phyloP scores from a whole-genome alignment of 1,284 basidiomycete genomes.

The Cystobasidiaceae sp. region DNA sequence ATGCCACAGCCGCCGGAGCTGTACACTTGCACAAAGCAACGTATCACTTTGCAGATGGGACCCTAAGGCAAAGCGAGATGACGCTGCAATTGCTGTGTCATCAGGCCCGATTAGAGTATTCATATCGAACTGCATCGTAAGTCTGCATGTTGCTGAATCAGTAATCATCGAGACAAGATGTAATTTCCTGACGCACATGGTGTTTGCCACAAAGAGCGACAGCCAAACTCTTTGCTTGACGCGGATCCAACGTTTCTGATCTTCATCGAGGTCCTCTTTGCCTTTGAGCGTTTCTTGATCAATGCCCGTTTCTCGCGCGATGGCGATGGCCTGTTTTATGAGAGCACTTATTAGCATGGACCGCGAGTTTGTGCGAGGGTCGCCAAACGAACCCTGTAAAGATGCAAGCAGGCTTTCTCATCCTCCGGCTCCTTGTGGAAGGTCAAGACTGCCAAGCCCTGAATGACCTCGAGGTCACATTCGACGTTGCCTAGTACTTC shows the following conservation, averaged over 20 bases:
- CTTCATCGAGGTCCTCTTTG: background rate
- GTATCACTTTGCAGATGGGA: conserved; percentile 17
- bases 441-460: conserved; percentile 18
- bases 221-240: conserved; percentile 23
- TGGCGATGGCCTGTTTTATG: conserved; percentile 25
- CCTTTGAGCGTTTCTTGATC: conserved; percentile 9
- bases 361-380: too few species aligned
- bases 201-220: conserved; percentile 25
- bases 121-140: conserved; percentile 32
- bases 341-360: too few species aligned
- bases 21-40: conserved; percentile 4
- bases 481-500: conserved; percentile 22
- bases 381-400: conserved; percentile 8
- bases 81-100: conserved; percentile 20
- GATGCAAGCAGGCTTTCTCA: conserved; percentile 26
- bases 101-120: conserved; percentile 27
- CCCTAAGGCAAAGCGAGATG: conserved; percentile 20
- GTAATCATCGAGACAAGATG: background rate
- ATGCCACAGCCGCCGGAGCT: conserved; percentile 23
- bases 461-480: conserved; percentile 12
- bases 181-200: conserved; percentile 17
- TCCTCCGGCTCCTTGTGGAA: conserved; percentile 29
- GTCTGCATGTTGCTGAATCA: background rate
- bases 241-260: conserved; percentile 16
- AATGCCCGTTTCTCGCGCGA: conserved; percentile 19